These are phyloP conservation scores for Thelonectria rubi DNA, from an alignment of 2,329 filamentous ascomycete genomes.

Conservation along the genomic window DNA sequence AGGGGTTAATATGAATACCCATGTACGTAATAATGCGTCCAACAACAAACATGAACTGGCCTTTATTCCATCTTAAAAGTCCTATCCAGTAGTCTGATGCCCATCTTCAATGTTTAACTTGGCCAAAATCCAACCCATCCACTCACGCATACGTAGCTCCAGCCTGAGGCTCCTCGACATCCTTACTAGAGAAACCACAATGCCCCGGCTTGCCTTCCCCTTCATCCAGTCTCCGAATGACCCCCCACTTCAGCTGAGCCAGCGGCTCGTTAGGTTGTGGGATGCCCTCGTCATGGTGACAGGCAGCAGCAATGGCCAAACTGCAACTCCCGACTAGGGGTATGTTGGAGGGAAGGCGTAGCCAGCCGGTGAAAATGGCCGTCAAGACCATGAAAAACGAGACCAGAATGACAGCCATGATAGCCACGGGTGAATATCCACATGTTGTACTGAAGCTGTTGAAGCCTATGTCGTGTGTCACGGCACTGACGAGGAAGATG, in stretches of 20 bases:
- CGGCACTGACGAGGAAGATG: slow-evolving; percentile 15
- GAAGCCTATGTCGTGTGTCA: neutral
- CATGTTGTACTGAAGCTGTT: neutral
- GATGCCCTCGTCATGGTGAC: slow-evolving; percentile 10
- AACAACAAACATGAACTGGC: too few species aligned
- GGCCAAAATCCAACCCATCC: too few species aligned
- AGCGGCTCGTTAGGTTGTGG: slow-evolving; percentile 6
- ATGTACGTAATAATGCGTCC: too few species aligned
- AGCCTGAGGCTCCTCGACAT: slow-evolving; percentile 7
- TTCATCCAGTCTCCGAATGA: neutral
- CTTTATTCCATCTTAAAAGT: too few species aligned
- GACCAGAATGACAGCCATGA: slow-evolving; percentile 2
- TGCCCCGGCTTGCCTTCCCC: neutral
- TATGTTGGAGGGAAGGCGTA: slow-evolving; percentile 6
- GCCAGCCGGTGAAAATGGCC: neutral
- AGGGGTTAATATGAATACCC: too few species aligned
- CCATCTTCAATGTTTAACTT: too few species aligned
- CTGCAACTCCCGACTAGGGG: slow-evolving; percentile 23
- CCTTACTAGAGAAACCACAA: slow-evolving; percentile 7
- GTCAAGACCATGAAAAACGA: slow-evolving; percentile 1
- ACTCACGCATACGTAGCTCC: neutral
- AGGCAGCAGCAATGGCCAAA: slow-evolving; percentile 25
- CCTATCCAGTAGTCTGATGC: too few species aligned
- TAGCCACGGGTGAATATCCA: slow-evolving; percentile 23
- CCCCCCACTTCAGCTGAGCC: slow-evolving; percentile 15